Conservation (phyloP, 2,329 filamentous ascomycete genomes). For the Plectosphaerella cucumerina region DNA sequence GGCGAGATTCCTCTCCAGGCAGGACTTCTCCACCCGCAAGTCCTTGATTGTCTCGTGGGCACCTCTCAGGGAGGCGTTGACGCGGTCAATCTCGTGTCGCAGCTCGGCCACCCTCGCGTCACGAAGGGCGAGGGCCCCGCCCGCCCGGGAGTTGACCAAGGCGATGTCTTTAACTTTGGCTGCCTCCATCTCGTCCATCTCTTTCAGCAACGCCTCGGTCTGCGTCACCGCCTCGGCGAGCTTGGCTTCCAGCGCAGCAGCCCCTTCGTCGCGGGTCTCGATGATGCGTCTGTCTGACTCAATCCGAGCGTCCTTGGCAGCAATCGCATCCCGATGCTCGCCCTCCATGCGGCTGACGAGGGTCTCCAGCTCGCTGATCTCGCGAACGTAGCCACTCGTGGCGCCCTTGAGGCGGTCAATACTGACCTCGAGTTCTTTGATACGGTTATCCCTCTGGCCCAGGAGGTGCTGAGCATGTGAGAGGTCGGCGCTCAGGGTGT, state of each 20-base stretch:
- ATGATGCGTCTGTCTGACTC: slow-evolving; percentile 28
- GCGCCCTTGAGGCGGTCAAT: slow-evolving; percentile 48
- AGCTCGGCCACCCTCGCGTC: slow-evolving; percentile 48
- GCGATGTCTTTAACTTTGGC: slow-evolving; percentile 25
- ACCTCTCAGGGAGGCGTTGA: slow-evolving; percentile 38
- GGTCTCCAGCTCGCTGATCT: slow-evolving; percentile 48
- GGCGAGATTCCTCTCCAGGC: slow-evolving; percentile 28
- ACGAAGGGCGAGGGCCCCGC: slow-evolving; percentile 41
- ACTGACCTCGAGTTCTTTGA: slow-evolving; percentile 44
- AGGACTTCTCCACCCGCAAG: slow-evolving; percentile 42
- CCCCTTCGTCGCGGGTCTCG: slow-evolving; percentile 28
- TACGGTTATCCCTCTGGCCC: slow-evolving; percentile 29
- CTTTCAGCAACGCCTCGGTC: slow-evolving; percentile 29
- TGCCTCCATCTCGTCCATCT: slow-evolving; percentile 33
- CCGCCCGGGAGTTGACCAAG: slow-evolving; percentile 35
- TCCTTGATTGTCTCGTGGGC: slow-evolving; percentile 42
- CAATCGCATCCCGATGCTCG: slow-evolving; percentile 24
- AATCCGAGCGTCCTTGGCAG: slow-evolving; percentile 26
- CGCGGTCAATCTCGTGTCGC: slow-evolving; percentile 40
- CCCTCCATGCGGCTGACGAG: slow-evolving; percentile 46
- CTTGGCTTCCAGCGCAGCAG: slow-evolving; percentile 38
- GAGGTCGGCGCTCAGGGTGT: slow-evolving; percentile 40
- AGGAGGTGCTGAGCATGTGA: slow-evolving; percentile 25
- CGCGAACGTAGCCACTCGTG: slow-evolving; percentile 47
- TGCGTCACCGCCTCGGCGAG: slow-evolving; percentile 36